Evolutionary conservation across 2,329 filamentous ascomycete species (phyloP), one percentile per base, ranked within the genome.

Genomic region (Paraconiothyrium sp.): DNA sequence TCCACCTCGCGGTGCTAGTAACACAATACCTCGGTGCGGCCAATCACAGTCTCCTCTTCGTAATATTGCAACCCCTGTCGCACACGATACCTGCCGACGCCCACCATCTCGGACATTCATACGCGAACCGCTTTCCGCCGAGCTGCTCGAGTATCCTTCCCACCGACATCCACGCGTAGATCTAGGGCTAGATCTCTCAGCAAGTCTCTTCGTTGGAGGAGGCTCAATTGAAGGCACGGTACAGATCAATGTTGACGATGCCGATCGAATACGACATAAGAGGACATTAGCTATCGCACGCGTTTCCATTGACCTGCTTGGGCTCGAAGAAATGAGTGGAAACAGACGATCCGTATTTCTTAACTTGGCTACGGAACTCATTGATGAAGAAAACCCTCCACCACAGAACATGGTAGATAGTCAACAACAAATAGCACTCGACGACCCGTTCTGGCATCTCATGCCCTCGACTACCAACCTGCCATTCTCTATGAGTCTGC

Each of bases 151-250:
- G 30, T 81, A 80, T 63, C 83, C 84, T 20, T 79, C 75, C 13
- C 78, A 81, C 66, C 79, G 79, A 49, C 83, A 86, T 73, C 80
- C 83, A 35, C 79, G 84, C 43, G 74, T 86, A 2, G 77, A 80
- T 41, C 74, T 85, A 8, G 83, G 82, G 16, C 67, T 86, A n/a
- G 82, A 83, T 54, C 74, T 84, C 27, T 81, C 80, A 34, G 82
- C 84, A 20, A 79, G 84, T 4, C 71, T 86, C 9, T 86, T 85
- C 61, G 83, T 86, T n/a, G 85, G 85, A 20, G 84, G 84, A 32
- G 83, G 84, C 9, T 85, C 81, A 11, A 78, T 86, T 14, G 84
- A 86, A 74, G 85, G 85, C 22, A 78, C 79, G 58, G 76, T 84
- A 13, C 80, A 81, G 55, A 74, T 86, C 52, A 79, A 76, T 7